These are phyloP conservation scores for Ophiocytium majus DNA, from an alignment of 352 stramenopile genomes.

Conservation along the genomic window DNA sequence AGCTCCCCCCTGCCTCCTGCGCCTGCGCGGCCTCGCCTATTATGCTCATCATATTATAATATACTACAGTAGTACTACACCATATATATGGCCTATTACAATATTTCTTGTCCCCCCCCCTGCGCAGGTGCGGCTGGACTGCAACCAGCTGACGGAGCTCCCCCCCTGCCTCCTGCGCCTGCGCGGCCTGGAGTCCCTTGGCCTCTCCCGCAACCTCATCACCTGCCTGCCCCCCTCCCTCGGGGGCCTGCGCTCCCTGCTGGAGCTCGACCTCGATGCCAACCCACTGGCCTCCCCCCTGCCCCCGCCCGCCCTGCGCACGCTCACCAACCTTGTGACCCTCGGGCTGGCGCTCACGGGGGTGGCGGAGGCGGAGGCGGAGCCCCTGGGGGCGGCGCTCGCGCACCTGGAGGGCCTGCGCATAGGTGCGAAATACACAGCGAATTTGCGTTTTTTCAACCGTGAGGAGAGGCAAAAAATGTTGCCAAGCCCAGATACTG, in stretches of 20 bases:
- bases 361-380: background rate
- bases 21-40: slow-evolving; percentile 32
- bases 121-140: slow-evolving; percentile 30
- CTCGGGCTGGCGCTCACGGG: background rate
- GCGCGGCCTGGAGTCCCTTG: slow-evolving; percentile 36
- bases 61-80: too few species aligned
- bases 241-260: slow-evolving; percentile 42
- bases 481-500: too few species aligned
- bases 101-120: too few species aligned
- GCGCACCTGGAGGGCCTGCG: background rate
- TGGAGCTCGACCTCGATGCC: slow-evolving; percentile 50
- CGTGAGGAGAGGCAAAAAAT: too few species aligned
- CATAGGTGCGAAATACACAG: background rate
- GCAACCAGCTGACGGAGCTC: slow-evolving; percentile 41
- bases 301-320: background rate
- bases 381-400: background rate
- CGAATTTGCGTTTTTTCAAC: too few species aligned
- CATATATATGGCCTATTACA: too few species aligned
- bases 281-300: slow-evolving; percentile 29
- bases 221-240: slow-evolving; percentile 30
- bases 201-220: slow-evolving; percentile 39
- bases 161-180: slow-evolving; percentile 36
- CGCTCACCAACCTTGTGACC: background rate
- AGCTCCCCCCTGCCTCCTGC: slow-evolving; percentile 34
- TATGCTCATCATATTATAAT: too few species aligned